These are phyloP conservation scores for Pichia cephalocereana DNA, from an alignment of 805 yeast species.

Conservation along the genomic window DNA sequence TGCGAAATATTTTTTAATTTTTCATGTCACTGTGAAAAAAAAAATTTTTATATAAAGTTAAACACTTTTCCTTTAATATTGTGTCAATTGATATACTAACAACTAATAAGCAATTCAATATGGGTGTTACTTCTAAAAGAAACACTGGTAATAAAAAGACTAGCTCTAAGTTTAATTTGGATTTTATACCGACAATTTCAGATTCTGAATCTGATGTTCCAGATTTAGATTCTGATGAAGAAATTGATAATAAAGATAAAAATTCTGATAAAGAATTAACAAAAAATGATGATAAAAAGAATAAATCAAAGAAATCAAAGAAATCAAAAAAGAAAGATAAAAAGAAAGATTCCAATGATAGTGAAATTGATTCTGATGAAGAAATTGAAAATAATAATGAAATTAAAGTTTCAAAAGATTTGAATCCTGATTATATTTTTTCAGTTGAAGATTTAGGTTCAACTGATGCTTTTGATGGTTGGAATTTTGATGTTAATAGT, in stretches of 20 bases:
- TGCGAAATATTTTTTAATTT: neutral
- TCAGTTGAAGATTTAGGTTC: conserved; percentile 36
- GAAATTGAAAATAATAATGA: conserved; percentile 24
- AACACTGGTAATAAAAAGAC: neutral
- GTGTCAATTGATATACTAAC: too few relatives aligned
- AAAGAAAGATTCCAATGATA: conserved; percentile 3
- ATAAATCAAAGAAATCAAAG: neutral
- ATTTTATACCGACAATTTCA: conserved; percentile 65
- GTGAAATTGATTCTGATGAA: conserved; percentile 9
- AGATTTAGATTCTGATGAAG: conserved; percentile 28
- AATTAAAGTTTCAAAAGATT: conserved; percentile 38
- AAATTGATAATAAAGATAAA: conserved; percentile 11
- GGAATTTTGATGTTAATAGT: conserved; percentile 65
- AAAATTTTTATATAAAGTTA: neutral
- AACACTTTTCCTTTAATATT: neutral
- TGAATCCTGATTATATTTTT: conserved; percentile 71
- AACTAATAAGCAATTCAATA: neutral
- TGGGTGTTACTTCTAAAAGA: neutral
- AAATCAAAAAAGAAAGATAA: neutral
- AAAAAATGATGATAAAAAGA: neutral
- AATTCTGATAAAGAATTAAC: conserved; percentile 4
- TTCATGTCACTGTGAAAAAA: neutral
- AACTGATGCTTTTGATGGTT: conserved; percentile 50
- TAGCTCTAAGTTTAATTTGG: conserved; percentile 23
- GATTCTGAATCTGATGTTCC: conserved; percentile 66